Evolutionary conservation across 257 asterid species (phyloP).

Genomic region (Verbena officinalis): DNA sequence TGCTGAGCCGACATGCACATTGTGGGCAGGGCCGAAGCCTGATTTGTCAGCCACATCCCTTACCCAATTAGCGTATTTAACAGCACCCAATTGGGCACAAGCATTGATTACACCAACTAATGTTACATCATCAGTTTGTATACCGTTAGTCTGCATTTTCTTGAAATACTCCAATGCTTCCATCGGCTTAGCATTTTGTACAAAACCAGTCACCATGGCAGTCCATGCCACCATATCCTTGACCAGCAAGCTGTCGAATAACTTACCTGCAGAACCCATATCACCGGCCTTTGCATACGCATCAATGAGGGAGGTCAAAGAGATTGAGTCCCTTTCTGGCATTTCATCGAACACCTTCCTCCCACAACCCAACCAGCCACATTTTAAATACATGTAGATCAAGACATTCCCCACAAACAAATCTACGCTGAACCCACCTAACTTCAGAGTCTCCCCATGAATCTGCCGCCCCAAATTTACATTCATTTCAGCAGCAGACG

Average conservation of each 20-base stretch:
- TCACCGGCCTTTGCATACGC: constrained; percentile 66
- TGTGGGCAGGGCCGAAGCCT: constrained; percentile 49
- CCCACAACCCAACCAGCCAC: constrained; percentile 59
- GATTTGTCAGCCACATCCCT: constrained; percentile 51
- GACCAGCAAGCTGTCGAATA: constrained; percentile 54
- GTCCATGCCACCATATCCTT: constrained; percentile 92
- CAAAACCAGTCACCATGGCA: constrained; percentile 80
- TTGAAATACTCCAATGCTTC: constrained; percentile 69
- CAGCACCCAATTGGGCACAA: constrained; percentile 74
- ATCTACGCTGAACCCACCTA: constrained; percentile 69
- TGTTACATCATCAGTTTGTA: constrained; percentile 67
- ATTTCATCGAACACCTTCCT: constrained; percentile 81
- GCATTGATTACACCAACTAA: constrained; percentile 70
- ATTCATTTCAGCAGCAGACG: constrained; percentile 37
- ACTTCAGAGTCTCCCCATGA: constrained; percentile 68
- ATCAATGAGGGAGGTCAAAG: constrained; percentile 69
- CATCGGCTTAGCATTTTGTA: constrained; percentile 64
- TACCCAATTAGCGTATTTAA: constrained; percentile 63
- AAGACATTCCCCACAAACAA: constrained; percentile 57
- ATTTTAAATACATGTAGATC: constrained; percentile 69
- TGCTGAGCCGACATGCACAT: constrained; percentile 69
- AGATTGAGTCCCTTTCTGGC: constrained; percentile 64
- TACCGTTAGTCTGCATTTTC: constrained; percentile 64
- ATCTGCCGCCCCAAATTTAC: constrained; percentile 57
- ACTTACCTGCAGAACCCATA: constrained; percentile 53